A percentile compares a stretch with the other conserved stretches of the same genome.
These are phyloP conservation scores for Trichocladium uniseriatum DNA, from an alignment of 495 filamentous ascomycete species.

Conservation along the genomic window DNA sequence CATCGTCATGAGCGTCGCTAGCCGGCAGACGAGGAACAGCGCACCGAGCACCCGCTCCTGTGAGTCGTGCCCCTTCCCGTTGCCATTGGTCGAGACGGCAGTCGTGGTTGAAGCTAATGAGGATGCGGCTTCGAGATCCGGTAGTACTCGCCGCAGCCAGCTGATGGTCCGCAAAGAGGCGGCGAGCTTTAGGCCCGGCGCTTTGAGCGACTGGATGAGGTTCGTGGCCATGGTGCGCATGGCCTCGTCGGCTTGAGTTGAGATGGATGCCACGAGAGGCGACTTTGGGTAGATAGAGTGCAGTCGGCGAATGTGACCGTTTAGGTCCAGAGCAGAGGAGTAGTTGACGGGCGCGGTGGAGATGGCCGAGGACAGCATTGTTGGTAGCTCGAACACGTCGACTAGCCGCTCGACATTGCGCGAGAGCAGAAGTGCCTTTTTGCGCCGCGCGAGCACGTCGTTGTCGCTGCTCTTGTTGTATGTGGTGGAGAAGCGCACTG, in stretches of 20 bases:
- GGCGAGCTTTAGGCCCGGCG: conserved; percentile 75
- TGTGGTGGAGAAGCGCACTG: conserved; percentile 69
- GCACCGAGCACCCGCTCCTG: conserved; percentile 63
- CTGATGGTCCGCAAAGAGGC: conserved; percentile 86
- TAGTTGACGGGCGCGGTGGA: conserved; percentile 53
- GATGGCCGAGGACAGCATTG: conserved; percentile 60
- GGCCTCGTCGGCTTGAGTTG: conserved; percentile 69
- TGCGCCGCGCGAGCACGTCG: conserved; percentile 61
- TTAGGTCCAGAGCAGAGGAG: conserved; percentile 80
- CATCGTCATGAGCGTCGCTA: conserved; percentile 69
- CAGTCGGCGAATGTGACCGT: conserved; percentile 86
- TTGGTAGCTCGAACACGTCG: conserved; percentile 86
- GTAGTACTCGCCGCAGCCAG: conserved; percentile 80
- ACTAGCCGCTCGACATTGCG: conserved; percentile 83
- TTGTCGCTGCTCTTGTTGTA: conserved; percentile 68
- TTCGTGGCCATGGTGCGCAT: conserved; percentile 85
- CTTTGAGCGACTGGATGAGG: conserved; percentile 67
- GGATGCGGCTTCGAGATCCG: conserved; percentile 50
- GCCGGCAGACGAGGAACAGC: conserved; percentile 77
- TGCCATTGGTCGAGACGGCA: background rate
- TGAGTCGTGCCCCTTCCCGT: conserved; percentile 36
- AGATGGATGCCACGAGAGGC: conserved; percentile 60
- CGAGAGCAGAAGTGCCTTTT: conserved; percentile 74
- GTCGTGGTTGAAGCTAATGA: conserved; percentile 18
- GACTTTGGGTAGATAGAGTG: conserved; percentile 76